Percentiles rank a stretch among this genome's conserved stretches.
These are phyloP conservation scores for Microsporum canis DNA, from an alignment of 2,329 filamentous ascomycete genomes.

Conservation along the genomic window DNA sequence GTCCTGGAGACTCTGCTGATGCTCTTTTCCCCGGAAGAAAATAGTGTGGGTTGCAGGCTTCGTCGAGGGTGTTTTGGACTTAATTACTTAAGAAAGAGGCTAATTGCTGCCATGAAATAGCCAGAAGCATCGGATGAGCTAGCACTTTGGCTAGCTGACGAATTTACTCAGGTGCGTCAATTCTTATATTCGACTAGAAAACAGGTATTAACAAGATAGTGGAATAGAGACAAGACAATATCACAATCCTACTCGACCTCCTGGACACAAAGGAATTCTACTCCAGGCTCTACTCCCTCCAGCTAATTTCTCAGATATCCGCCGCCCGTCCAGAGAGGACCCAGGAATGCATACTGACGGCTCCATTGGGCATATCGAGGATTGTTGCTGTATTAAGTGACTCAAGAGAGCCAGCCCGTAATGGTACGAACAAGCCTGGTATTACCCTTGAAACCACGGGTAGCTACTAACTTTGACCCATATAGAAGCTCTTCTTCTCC, in stretches of 20 bases:
- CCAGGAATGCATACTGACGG: conserved; percentile 85
- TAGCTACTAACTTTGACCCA: neutral
- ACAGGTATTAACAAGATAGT: conserved; percentile 25
- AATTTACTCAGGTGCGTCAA: conserved; percentile 71
- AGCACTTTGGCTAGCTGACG: conserved; percentile 87
- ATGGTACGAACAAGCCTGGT: conserved; percentile 37
- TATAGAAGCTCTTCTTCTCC: conserved; percentile 64
- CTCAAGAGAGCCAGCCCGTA: conserved; percentile 71
- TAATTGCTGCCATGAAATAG: conserved; percentile 38
- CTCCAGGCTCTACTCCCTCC: conserved; percentile 77
- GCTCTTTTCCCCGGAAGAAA: conserved; percentile 64
- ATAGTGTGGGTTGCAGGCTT: conserved; percentile 39
- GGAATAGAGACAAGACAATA: conserved; percentile 77
- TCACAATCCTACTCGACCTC: conserved; percentile 78
- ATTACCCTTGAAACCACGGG: no score
- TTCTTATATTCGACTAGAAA: neutral
- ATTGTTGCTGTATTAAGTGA: conserved; percentile 79
- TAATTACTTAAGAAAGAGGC: conserved; percentile 10
- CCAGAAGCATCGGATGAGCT: conserved; percentile 94
- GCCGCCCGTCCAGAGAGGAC: conserved; percentile 78
- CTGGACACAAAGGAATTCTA: conserved; percentile 82
- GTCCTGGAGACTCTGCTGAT: conserved; percentile 90
- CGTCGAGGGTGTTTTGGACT: neutral
- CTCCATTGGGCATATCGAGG: conserved; percentile 76
- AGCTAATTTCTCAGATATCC: conserved; percentile 77